Evolutionary conservation across 73 alveolate species (phyloP).

Genomic region (Breviolum minutum): DNA sequence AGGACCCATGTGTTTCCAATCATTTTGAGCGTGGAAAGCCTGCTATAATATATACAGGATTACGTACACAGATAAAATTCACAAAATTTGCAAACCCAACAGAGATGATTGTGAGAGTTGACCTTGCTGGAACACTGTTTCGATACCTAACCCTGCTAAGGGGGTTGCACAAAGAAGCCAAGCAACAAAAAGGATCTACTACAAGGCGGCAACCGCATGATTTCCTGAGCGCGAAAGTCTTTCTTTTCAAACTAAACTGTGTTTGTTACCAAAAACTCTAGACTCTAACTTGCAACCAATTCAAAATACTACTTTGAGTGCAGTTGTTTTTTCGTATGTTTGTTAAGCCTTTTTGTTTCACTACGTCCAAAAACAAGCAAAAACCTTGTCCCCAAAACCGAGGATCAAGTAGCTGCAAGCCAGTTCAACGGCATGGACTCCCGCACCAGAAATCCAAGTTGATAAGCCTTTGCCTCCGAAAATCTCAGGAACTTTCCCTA

Average conservation of each 20-base stretch:
- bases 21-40: no score
- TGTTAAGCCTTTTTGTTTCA: not conserved
- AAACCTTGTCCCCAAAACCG: not conserved
- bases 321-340: no score
- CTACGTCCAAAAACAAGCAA: not conserved
- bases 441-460: slow-evolving; percentile 86
- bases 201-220: slow-evolving; percentile 45
- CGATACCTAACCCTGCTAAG: not conserved
- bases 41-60: no score
- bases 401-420: slow-evolving; percentile 52
- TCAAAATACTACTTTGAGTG: no score
- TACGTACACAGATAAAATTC: no score
- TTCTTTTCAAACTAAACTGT: not conserved
- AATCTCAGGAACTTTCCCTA: not conserved
- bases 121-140: no score
- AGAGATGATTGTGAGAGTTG: not conserved
- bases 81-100: not conserved
- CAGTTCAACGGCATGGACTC: slow-evolving; percentile 59
- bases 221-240: not conserved
- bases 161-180: not conserved
- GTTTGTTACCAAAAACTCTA: no score
- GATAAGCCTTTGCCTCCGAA: slow-evolving; percentile 69
- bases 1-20: no score
- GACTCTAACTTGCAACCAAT: no score
- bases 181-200: slow-evolving; percentile 93